Base-by-base conservation (phyloP, 768 basidiomycete species). In the Boletus pseudo-olivaceus region DNA sequence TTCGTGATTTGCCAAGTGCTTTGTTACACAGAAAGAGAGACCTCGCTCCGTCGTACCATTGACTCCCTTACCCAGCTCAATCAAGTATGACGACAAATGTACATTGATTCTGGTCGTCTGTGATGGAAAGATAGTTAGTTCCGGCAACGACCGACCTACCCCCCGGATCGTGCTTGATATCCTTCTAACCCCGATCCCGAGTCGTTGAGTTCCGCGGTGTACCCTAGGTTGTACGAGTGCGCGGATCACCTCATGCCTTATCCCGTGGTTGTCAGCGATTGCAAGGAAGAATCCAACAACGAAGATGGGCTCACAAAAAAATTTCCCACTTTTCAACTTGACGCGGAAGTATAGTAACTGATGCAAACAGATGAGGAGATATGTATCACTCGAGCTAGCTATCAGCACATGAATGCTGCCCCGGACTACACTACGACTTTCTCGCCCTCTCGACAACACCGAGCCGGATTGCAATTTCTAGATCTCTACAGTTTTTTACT, bases 1-100 rank as follows among this genome's bases (percentile, higher is more conserved):
- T 96, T 97, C 61, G 89, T 97, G 58, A 92, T 96, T 62, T 98
- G 95, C 68, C 96, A 98, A 66, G 93, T 98, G 0, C 96, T 96
- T 27, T 98, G 96, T 81, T 98, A 98, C 69, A 98, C 96, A 3
- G 96, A 98, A 78, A 95, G 94, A 59, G 89, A 94, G 58, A 68
- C 76, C 14, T 97, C 93, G 6, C 76, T 98, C 47, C 81, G 89
- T 46, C 78, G 77, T 62, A 97, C 93, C 2, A 96, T 99, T 66
- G 93, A 98, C 68, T 96, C 93, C 5, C 76, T 99, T 53, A 92
- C 96, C 2, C 83, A 89, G 68, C 78, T 96, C 73, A 23, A 23
- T 23, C 23, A 95, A 92, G 72, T 99, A 98, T 64, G 96, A 99
- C 65, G 96, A 99, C 76, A 99, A 98, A 73, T 89, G 96, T 38